These are phyloP conservation scores for Lizonia empirigonia DNA, from an alignment of 2,329 filamentous ascomycete species.

Conservation along the genomic window DNA sequence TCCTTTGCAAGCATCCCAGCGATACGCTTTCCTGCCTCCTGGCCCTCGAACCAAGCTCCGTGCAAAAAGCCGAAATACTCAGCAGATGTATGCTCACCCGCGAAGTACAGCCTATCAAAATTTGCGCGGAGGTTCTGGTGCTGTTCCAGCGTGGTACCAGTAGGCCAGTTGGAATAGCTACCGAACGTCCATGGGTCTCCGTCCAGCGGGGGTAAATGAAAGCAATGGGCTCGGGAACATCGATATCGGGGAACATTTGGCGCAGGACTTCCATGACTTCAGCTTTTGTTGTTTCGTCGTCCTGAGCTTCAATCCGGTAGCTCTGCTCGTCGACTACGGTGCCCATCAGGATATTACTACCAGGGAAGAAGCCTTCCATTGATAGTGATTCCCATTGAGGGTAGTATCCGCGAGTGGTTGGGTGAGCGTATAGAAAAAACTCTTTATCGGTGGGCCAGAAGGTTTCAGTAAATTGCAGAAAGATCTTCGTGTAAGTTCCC, in stretches of 20 bases:
- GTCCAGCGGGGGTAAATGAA: constrained; percentile 69
- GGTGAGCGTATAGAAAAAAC: constrained; percentile 60
- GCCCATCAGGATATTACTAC: constrained; percentile 68
- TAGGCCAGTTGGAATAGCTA: constrained; percentile 72
- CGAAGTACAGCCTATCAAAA: constrained; percentile 65
- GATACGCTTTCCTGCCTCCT: constrained; percentile 40
- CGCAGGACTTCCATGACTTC: constrained; percentile 64
- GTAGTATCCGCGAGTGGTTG: constrained; percentile 57
- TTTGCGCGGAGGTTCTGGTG: constrained; percentile 73
- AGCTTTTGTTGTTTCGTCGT: constrained; percentile 61
- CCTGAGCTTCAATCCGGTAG: constrained; percentile 64
- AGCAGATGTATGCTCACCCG: constrained; percentile 67
- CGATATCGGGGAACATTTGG: constrained; percentile 64
- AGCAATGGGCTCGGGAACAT: constrained; percentile 63
- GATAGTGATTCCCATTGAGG: constrained; percentile 70
- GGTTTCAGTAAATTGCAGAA: constrained; percentile 69
- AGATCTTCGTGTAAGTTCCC: constrained; percentile 76
- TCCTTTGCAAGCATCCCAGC: constrained; percentile 34
- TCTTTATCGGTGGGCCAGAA: constrained; percentile 67
- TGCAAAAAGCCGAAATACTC: constrained; percentile 71
- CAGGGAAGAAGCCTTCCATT: constrained; percentile 62
- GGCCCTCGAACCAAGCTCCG: constrained; percentile 46
- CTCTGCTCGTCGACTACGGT: constrained; percentile 65
- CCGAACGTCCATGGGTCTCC: constrained; percentile 59
- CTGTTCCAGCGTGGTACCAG: constrained; percentile 65